These are phyloP conservation scores for Vitis hybrid DNA, from an alignment of 177 flowering plant species.

Conservation along the genomic window DNA sequence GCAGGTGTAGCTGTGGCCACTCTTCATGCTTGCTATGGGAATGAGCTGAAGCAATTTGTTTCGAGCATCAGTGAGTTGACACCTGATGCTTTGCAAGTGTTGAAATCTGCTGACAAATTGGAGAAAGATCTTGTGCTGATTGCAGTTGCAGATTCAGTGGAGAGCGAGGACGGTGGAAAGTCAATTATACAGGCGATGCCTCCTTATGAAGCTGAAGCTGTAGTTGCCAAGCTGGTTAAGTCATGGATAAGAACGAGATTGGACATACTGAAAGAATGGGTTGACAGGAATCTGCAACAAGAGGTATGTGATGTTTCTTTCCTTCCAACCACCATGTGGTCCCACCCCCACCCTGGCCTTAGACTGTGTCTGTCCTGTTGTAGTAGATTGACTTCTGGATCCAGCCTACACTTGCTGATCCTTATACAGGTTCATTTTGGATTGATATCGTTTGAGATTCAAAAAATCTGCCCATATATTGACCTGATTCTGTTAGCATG, in stretches of 20 bases:
- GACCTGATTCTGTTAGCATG: not conserved
- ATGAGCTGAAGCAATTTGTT: conserved; percentile 71
- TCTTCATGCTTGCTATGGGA: conserved; percentile 84
- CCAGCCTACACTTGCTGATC: not conserved
- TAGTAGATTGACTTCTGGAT: not conserved
- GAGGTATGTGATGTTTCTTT: conserved; percentile 50
- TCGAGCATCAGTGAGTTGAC: conserved; percentile 65
- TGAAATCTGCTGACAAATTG: conserved; percentile 80
- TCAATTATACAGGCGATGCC: conserved; percentile 84
- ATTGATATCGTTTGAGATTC: not conserved
- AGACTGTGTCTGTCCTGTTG: too few species aligned
- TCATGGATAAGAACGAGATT: conserved; percentile 73
- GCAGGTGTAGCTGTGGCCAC: conserved; percentile 91
- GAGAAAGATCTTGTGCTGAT: conserved; percentile 91
- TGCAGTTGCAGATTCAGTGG: conserved; percentile 89
- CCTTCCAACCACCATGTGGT: not conserved
- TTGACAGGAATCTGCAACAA: conserved; percentile 72
- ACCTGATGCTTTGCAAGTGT: conserved; percentile 79
- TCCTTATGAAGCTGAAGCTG: conserved; percentile 85
- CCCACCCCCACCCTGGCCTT: too few species aligned
- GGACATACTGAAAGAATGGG: conserved; percentile 74
- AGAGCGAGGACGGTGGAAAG: conserved; percentile 99
- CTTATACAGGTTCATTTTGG: not conserved
- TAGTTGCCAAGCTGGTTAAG: conserved; percentile 58
- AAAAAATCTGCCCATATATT: not conserved